Evolutionary conservation across 306 rosid genomes (phyloP), one percentile per base, ranked within the genome.

Genomic region (Rosa persica): DNA sequence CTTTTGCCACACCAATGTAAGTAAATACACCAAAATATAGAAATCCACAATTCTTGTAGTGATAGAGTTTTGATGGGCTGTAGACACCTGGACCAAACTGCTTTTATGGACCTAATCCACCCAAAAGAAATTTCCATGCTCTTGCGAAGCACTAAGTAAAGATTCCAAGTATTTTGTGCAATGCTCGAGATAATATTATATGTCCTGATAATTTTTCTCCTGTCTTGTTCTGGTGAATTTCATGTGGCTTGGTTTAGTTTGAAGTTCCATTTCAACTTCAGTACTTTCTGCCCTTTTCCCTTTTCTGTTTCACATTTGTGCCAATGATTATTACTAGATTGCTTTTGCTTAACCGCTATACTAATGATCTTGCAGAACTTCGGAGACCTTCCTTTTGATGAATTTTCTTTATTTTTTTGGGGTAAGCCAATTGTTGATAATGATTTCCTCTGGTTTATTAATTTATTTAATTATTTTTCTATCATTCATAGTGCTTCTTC

Each of bases 401-500:
- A 97, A 94, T 84, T 94, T 94, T 89, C 95, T 94, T 23, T 88
- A 89, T 85, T 92, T 94, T 81, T 94, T 90, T 86, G 98, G 98
- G 98, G 98, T 94, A 84, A 86, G 98, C 47, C 60, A 83, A 52
- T 60, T 70, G 34, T 52, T 81, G 58, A 69, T 22, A n/a, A 36
- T 39, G 79, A 40, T 42, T 30, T 34, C 2, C 34, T 64, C 43
- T 64, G 17, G 76, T 16, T 52, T 30, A 62, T 44, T 68, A 78
- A 67, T 82, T 60, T 70, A 47, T 42, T 20, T 1, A 12, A 30
- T 64, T 58, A 15, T 40, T 58, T 23, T 30, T 23, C 3, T 16
- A 15, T 27, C 42, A 15, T 47, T 86, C 55, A 67, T 38, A 73
- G 54, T 76, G 70, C 55, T 54, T 70, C 55, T 54, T 70, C 42